Base-by-base conservation (phyloP, 306 rosid genomes). In the Purshia tridentata region DNA sequence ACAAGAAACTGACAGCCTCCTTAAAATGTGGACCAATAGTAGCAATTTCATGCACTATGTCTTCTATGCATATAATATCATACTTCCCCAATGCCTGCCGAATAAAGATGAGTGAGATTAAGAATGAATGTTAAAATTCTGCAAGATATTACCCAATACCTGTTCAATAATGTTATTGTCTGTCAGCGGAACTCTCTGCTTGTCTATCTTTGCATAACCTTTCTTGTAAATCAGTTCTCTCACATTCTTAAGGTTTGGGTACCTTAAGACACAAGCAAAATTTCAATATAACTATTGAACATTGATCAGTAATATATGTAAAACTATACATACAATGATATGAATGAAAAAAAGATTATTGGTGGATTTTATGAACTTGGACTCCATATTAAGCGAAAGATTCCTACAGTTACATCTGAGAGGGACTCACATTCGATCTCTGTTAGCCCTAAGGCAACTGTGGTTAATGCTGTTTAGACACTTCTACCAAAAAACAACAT, bases 91-190 rank as follows among this genome's bases (percentile, higher is more conserved):
- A 70, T 75, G 80, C 96, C 98, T 93, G 84, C 75, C 50, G 0
- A 40, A 42, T 1, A 80, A 19, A 42, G 20, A 5, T 15, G 19
- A 42, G 63, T 42, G 64, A 54, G 51, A 35, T 78, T 14, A 75
- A 44, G 35, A 48, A 68, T 12, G 37, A 11, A 47, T 64, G 57
- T 12, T 9, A n/a, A n/a, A 13, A 62, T 41, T 60, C 52, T 67
- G 64, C 0, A 75, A 66, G 44, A 65, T n/a, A 40, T 44, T 29
- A 52, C 49, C 37, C 16, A 48, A 59, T 81, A 87, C 98, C 98
- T 89, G 90, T 81, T 93, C 96, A 20, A 91, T 86, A 48, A 86
- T 65, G 79, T 83, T 91, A 73, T 93, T 93, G 75, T 93, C 98
- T 0, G 97, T 93, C 82, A 93, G 81, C 22, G 97, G 98, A 80